phyloP scores from a whole-genome alignment of 2,329 filamentous ascomycete species.

The Macroventuria anomochaeta region DNA sequence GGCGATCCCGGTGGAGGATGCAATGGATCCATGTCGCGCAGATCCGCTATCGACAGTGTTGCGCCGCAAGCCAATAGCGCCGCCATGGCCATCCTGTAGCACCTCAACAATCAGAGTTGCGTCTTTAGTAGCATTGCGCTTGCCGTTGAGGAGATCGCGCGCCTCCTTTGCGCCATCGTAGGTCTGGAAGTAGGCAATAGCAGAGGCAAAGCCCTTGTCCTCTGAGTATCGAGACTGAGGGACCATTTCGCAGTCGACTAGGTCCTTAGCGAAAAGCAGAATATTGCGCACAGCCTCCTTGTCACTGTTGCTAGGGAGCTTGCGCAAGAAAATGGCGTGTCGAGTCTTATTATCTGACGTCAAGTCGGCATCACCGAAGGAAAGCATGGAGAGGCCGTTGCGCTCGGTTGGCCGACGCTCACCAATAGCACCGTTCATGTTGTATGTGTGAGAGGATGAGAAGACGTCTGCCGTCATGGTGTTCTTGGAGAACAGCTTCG shows the following conservation, averaged over 20 bases:
- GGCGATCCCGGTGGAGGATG: slow-evolving; percentile 56
- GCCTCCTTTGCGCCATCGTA: slow-evolving; percentile 65
- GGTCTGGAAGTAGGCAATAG: slow-evolving; percentile 65
- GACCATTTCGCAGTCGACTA: slow-evolving; percentile 65
- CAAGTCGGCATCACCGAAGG: slow-evolving; percentile 45
- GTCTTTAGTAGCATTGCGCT: slow-evolving; percentile 66
- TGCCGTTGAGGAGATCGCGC: slow-evolving; percentile 65
- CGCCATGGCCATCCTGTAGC: slow-evolving; percentile 49
- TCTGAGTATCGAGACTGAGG: slow-evolving; percentile 59
- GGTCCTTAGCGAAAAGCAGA: slow-evolving; percentile 69
- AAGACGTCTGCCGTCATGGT: slow-evolving; percentile 53
- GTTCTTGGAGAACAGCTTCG: slow-evolving; percentile 44
- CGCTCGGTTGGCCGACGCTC: slow-evolving; percentile 51
- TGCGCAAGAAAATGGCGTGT: slow-evolving; percentile 62
- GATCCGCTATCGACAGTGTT: slow-evolving; percentile 61
- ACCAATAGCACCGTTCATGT: slow-evolving; percentile 49
- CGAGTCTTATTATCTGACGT: slow-evolving; percentile 32
- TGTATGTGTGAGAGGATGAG: slow-evolving; percentile 48
- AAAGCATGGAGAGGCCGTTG: slow-evolving; percentile 43
- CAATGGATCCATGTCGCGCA: slow-evolving; percentile 53
- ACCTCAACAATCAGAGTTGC: slow-evolving; percentile 66
- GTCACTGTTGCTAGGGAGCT: slow-evolving; percentile 64
- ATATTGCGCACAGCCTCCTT: slow-evolving; percentile 66
- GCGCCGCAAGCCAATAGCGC: slow-evolving; percentile 56
- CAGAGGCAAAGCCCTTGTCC: slow-evolving; percentile 63